Base-by-base conservation (phyloP, 1,284 basidiomycete genomes). In the Ganoderma leucocontextum region DNA sequence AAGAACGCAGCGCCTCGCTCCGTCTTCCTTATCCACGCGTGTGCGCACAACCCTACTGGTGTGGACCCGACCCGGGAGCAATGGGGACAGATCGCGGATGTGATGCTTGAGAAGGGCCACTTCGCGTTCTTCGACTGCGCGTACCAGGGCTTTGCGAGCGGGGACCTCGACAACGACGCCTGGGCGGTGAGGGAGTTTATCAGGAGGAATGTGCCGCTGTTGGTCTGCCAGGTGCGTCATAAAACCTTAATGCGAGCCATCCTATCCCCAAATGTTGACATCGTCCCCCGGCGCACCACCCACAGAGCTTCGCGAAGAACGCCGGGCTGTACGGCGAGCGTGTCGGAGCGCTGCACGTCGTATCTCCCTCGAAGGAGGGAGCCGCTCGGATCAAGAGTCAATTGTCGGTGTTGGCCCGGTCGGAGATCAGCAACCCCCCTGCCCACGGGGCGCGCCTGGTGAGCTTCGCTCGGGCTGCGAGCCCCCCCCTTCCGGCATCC, bases 41-140 rank as follows among this genome's bases (percentile, higher is more conserved):
- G 96, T 79, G 97, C 97, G 52, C 97, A 97, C 80, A 97, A 97
- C 77, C 97, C 97, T 4, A 98, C 97, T 0, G 96, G 97, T 2
- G 95, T 98, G 9, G 97, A 99, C 81, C 95, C 97, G 39, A 97
- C 95, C 35, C 81, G 83, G 62, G 93, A 94, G 71, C 94, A 99
- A 79, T 99, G 97, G 97, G 84, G 89, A 73, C 80, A 87, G 72
- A 89, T 99, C 74, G 93, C 92, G 62, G 87, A 92, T 57, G 83
- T 92, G 63, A 91, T 98, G 79, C 78, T 91, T 57, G 81, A 85
- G 64, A 94, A 93, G 82, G 85, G 87, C 22, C 96, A 97, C 80
- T 97, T 91, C 80, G 93, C 93, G 58, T 97, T 98, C 83, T 96
- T 98, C 80, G 97, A 99, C 83, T 94, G 92, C 77, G 96, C 96